Percentiles rank a stretch among this genome's conserved stretches.
Evolutionary conservation across 257 asterid species (phyloP).

Genomic region (Agastache rugosa): DNA sequence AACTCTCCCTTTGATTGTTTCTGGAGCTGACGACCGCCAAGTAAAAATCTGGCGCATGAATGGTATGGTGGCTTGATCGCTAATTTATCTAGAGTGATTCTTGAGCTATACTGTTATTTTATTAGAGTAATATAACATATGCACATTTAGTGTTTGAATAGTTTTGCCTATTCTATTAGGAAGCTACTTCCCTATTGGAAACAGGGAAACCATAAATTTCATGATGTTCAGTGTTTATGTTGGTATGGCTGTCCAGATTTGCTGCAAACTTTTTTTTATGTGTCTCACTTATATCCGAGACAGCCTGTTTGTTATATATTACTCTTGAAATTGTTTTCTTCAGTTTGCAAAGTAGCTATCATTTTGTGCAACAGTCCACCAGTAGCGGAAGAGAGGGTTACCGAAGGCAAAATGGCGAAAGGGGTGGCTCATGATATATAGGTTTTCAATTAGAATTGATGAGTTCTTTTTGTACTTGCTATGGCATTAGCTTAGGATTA

Average conservation of each 20-base stretch:
- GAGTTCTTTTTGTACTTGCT: constrained; percentile 5
- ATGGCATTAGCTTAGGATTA: background rate
- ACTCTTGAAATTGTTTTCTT: constrained; percentile 13
- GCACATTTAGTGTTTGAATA: constrained; percentile 6
- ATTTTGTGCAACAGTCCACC: no score
- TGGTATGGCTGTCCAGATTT: background rate
- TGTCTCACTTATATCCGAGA: background rate
- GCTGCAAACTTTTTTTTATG: background rate
- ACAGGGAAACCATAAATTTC: background rate
- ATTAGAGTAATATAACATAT: background rate
- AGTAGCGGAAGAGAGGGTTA: no score
- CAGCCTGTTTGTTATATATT: background rate
- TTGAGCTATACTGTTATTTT: constrained; percentile 11
- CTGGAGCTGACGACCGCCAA: constrained; percentile 99
- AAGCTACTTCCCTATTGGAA: background rate
- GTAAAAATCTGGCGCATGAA: constrained; percentile 99
- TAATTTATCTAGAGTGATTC: background rate
- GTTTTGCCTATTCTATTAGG: constrained; percentile 17
- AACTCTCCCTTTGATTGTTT: constrained; percentile 92
- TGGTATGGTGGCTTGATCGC: constrained; percentile 56
- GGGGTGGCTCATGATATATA: background rate
- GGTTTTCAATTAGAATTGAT: constrained; percentile 14
- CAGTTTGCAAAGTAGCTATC: background rate
- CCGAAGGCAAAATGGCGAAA: background rate
- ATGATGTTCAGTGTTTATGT: constrained; percentile 1